phyloP scores from a whole-genome alignment of 345 rosid genomes.

The Arabidopsis suecica region DNA sequence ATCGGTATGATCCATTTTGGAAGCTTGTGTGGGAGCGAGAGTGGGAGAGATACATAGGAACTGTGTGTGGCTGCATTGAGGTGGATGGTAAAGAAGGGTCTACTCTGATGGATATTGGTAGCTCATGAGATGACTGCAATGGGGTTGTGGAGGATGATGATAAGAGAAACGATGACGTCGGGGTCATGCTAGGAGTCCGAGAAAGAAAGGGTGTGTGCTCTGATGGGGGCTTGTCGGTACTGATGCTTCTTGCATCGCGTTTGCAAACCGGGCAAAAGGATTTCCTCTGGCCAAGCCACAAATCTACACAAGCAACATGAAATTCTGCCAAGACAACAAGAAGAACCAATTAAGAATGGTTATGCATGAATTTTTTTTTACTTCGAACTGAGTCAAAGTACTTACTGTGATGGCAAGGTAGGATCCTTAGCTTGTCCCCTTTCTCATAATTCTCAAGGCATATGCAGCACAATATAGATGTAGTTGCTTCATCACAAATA shows the following conservation, averaged over 20 bases:
- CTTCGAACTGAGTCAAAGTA: slow-evolving; percentile 22
- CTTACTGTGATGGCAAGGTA: slow-evolving; percentile 97
- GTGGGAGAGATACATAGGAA: slow-evolving; percentile 33
- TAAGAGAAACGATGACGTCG: slow-evolving; percentile 57
- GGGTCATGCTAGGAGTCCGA: slow-evolving; percentile 51
- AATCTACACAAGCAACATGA: slow-evolving; percentile 82
- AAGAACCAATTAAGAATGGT: not conserved
- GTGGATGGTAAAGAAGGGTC: slow-evolving; percentile 37
- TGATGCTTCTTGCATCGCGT: slow-evolving; percentile 82
- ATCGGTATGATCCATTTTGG: slow-evolving; percentile 48
- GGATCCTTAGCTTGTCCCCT: slow-evolving; percentile 88
- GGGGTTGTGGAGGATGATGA: slow-evolving; percentile 62
- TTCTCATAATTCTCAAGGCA: slow-evolving; percentile 85
- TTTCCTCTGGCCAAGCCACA: slow-evolving; percentile 94
- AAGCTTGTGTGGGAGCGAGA: slow-evolving; percentile 58
- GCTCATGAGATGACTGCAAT: slow-evolving; percentile 50
- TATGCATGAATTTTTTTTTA: not conserved
- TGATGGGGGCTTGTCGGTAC: slow-evolving; percentile 72
- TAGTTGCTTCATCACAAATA: slow-evolving; percentile 78
- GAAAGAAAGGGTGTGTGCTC: slow-evolving; percentile 81
- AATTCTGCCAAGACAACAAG: slow-evolving; percentile 58
- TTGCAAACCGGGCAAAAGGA: slow-evolving; percentile 98
- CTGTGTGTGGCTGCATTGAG: slow-evolving; percentile 26
- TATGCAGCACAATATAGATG: slow-evolving; percentile 79
- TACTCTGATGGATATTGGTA: slow-evolving; percentile 45